These are phyloP conservation scores for Nigrospora oryzae DNA, from an alignment of 2,329 filamentous ascomycete species.

Conservation along the genomic window DNA sequence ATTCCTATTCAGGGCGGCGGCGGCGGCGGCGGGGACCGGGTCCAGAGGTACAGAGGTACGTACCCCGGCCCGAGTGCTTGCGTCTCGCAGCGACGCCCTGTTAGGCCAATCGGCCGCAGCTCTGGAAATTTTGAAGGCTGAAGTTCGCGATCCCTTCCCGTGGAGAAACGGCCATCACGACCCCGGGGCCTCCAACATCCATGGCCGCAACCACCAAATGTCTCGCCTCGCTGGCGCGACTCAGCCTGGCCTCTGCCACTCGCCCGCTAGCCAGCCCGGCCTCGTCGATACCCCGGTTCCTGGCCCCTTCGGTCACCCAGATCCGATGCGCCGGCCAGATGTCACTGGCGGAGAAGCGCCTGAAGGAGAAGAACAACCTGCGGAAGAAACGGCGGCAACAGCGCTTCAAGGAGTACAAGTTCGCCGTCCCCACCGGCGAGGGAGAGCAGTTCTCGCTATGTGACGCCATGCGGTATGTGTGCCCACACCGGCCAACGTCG, in stretches of 20 bases:
- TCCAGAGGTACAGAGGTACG: no score
- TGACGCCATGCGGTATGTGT: slow-evolving; percentile 78
- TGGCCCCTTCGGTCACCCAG: slow-evolving; percentile 35
- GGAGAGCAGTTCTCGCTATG: slow-evolving; percentile 72
- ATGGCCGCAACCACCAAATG: slow-evolving; percentile 38
- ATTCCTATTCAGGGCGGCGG: neutral
- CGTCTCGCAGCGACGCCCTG: no score
- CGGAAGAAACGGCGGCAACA: slow-evolving; percentile 57
- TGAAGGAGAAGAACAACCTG: slow-evolving; percentile 40
- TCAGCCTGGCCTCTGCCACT: slow-evolving; percentile 31
- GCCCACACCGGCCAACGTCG: no score
- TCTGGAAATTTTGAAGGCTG: slow-evolving; percentile 9
- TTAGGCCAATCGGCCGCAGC: slow-evolving; percentile 18
- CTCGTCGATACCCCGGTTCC: slow-evolving; percentile 36
- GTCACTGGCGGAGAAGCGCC: slow-evolving; percentile 24
- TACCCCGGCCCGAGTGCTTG: no score
- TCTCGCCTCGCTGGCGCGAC: slow-evolving; percentile 44
- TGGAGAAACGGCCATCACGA: no score
- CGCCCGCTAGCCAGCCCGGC: slow-evolving; percentile 23
- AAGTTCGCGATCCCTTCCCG: neutral
- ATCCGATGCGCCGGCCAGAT: slow-evolving; percentile 30
- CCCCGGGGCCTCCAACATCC: neutral
- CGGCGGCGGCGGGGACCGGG: no score
- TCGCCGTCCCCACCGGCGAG: slow-evolving; percentile 48
- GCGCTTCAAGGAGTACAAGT: slow-evolving; percentile 56